A percentile compares a stretch with the other conserved stretches of the same genome.
Conservation (phyloP, 257 asterid genomes). For the Lantana camara region DNA sequence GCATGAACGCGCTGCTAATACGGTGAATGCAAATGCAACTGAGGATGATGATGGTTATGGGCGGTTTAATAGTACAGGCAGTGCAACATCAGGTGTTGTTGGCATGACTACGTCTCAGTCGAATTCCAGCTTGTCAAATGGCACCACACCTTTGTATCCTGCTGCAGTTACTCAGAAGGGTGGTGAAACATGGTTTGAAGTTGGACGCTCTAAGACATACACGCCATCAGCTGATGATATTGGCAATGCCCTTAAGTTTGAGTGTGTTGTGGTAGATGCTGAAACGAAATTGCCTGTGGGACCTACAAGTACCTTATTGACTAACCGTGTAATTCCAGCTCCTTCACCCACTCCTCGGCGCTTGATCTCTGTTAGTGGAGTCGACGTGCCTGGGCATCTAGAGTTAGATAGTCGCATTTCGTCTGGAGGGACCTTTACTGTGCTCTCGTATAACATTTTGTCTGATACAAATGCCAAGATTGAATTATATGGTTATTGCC, state of each 20-base stretch:
- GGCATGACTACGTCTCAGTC: slow-evolving; percentile 54
- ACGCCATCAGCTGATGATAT: slow-evolving; percentile 94
- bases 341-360: slow-evolving; percentile 93
- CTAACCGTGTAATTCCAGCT: slow-evolving; percentile 92
- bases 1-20: slow-evolving; percentile 94
- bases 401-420: slow-evolving; percentile 61
- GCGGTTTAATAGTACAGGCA: slow-evolving; percentile 69
- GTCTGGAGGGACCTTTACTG: slow-evolving; percentile 80
- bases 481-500: slow-evolving; percentile 85
- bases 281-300: slow-evolving; percentile 75
- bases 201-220: slow-evolving; percentile 77
- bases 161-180: slow-evolving; percentile 71
- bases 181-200: slow-evolving; percentile 94
- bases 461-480: slow-evolving; percentile 73
- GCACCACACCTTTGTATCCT: slow-evolving; percentile 70
- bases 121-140: slow-evolving; percentile 58
- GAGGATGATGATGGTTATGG: slow-evolving; percentile 92
- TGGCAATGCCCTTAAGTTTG: slow-evolving; percentile 88
- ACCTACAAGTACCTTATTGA: slow-evolving; percentile 56
- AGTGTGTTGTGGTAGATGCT: slow-evolving; percentile 78
- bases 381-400: slow-evolving; percentile 64
- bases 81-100: slow-evolving; percentile 38
- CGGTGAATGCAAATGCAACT: slow-evolving; percentile 74
- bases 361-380: slow-evolving; percentile 71
- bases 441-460: slow-evolving; percentile 91